Evolutionary conservation across 2,329 filamentous ascomycete genomes (phyloP), one percentile per base, ranked within the genome.

Genomic region (Thielaviopsis populi): DNA sequence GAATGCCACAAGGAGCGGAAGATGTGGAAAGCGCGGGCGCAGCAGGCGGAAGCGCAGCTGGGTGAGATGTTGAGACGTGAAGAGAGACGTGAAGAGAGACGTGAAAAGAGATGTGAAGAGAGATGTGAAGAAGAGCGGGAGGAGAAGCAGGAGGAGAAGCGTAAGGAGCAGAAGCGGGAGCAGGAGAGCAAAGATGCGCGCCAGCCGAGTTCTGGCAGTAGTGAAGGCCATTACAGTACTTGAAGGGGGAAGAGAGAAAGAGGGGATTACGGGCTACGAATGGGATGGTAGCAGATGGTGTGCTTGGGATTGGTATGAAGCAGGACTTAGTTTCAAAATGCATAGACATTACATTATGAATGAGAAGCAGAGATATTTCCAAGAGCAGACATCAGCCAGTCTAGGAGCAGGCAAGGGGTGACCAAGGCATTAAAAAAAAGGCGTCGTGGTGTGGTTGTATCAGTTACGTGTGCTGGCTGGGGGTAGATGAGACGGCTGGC

Each of bases 11-110:
- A 33, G 5, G 78, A 81, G 58, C 70, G 73, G 41, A 69, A 72
- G 37, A 75, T 73, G 66, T 86, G 83, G 83, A 79, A 75, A 67
- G 75, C 74, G 40, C 74, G 81, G 40, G 83, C 83, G 0, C 77
- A 82, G 68, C 74, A 75, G 3, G 82, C 82, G 0, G 83, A 86
- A 72, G 75, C 73, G 66, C 75, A 78, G 59, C 69, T 84, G 19
- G 73, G 75, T 3, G 75, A 78, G 27, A 76, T 80, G 65, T 61
- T 67, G 74, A 30, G 53, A 37, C 13, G 27, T 10, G 53, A 40
- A 73, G 73, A 72, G 70, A 70, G 65, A 70, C 69, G 27, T 70
- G 69, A n/a, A n/a, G n/a, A n/a, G n/a, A n/a, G n/a, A n/a, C n/a
- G n/a, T n/a, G n/a, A n/a, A n/a, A n/a, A n/a, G n/a, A n/a, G n/a